Evolutionary conservation across 352 stramenopile genomes (phyloP).

Genomic region (Phytophthora sansomeana): DNA sequence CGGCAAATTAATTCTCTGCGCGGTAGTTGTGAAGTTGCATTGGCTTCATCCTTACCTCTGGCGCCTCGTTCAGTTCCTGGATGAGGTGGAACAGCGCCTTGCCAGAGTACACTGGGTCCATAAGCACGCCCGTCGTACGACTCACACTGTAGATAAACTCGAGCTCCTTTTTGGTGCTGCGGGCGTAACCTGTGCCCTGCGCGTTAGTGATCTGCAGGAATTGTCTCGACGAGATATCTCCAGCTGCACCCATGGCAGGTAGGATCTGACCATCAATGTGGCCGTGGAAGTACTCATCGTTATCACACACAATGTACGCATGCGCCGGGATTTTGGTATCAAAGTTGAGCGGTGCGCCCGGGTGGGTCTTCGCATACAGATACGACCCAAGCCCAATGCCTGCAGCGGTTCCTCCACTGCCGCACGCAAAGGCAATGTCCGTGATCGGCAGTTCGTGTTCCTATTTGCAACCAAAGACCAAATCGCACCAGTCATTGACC

Average conservation of each 20-base stretch:
- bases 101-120: slow-evolving; percentile 90
- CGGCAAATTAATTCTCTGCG: background rate
- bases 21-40: background rate
- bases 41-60: slow-evolving; percentile 47
- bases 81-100: slow-evolving; percentile 89
- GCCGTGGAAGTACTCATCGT: slow-evolving; percentile 85
- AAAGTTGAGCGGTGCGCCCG: slow-evolving; percentile 52
- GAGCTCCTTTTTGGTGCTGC: slow-evolving; percentile 80
- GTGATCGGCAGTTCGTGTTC: slow-evolving; percentile 64
- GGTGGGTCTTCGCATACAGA: slow-evolving; percentile 56
- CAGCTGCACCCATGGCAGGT: slow-evolving; percentile 67
- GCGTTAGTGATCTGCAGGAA: slow-evolving; percentile 87
- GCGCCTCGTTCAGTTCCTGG: slow-evolving; percentile 72
- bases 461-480: no score
- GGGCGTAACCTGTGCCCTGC: slow-evolving; percentile 83
- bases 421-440: slow-evolving; percentile 88
- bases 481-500: background rate
- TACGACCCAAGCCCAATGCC: slow-evolving; percentile 80
- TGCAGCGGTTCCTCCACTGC: slow-evolving; percentile 81
- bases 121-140: slow-evolving; percentile 76
- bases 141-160: slow-evolving; percentile 79
- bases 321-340: slow-evolving; percentile 53
- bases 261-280: slow-evolving; percentile 81
- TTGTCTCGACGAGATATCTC: slow-evolving; percentile 57
- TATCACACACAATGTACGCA: slow-evolving; percentile 90